Conservation (phyloP, 331 rosid genomes). For the Saraca asoca region DNA sequence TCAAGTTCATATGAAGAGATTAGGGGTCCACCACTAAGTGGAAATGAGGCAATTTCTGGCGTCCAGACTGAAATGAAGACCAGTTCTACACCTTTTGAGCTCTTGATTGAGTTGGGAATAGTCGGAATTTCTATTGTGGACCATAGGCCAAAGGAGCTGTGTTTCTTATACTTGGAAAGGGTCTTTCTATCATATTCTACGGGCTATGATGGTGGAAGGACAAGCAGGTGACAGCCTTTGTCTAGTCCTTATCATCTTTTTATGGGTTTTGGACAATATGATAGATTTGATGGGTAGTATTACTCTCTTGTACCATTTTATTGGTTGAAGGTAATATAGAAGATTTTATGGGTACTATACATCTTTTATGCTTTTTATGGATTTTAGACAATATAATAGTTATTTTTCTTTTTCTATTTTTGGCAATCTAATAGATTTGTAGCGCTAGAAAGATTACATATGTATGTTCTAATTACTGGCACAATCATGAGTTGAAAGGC, state of each 20-base stretch:
- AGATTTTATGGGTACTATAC: no score
- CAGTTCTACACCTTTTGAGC: conserved; percentile 69
- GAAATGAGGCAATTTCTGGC: conserved; percentile 48
- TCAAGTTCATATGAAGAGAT: conserved; percentile 55
- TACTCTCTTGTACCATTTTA: no score
- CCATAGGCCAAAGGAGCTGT: conserved; percentile 86
- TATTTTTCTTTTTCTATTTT: no score
- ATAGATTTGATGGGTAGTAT: no score
- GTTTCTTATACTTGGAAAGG: conserved; percentile 84
- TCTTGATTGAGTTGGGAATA: conserved; percentile 79
- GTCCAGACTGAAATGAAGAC: conserved; percentile 52
- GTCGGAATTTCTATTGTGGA: conserved; percentile 85
- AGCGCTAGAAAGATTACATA: not conserved
- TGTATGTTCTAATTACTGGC: not conserved
- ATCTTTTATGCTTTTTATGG: no score
- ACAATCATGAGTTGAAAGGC: conserved; percentile 4
- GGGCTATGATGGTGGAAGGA: conserved; percentile 94
- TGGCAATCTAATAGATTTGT: no score
- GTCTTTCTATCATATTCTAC: conserved; percentile 71
- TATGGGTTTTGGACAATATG: not conserved
- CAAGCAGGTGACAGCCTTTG: conserved; percentile 64
- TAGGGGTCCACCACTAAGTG: conserved; percentile 42
- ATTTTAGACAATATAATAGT: no score
- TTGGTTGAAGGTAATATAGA: no score
- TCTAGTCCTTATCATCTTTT: not conserved